Conservation (phyloP, 192 early-diverging fungal genomes). For the Backusella circina region DNA sequence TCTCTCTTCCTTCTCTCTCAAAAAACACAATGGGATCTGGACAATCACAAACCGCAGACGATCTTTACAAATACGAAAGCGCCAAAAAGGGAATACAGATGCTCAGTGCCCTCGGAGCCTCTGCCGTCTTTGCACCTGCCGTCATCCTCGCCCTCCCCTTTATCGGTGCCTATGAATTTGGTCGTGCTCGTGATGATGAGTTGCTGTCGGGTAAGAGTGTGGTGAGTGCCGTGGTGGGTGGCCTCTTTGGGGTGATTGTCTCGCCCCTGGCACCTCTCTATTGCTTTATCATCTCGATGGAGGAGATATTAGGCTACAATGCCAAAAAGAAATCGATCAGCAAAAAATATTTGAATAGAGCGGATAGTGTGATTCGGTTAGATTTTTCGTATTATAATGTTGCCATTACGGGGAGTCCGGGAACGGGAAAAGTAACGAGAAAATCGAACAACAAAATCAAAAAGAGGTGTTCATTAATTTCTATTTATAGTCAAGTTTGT, state of each 20-base stretch:
- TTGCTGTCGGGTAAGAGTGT: not conserved
- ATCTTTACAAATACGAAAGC: constrained; percentile 4
- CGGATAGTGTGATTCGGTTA: constrained; percentile 3
- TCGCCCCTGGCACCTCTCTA: constrained; percentile 22
- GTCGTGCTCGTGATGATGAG: not conserved
- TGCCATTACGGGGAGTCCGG: constrained; percentile 17
- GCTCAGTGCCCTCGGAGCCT: not conserved
- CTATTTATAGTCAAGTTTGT: constrained; percentile 14
- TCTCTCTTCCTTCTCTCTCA: not conserved
- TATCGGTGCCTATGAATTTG: constrained; percentile 17
- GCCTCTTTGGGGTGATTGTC: constrained; percentile 16
- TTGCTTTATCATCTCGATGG: not conserved
- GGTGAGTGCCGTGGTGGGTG: constrained; percentile 7
- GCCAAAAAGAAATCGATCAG: not conserved
- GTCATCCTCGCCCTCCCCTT: constrained; percentile 20
- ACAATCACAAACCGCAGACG: constrained; percentile 15
- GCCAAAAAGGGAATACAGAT: constrained; percentile 12
- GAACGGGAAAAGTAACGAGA: constrained; percentile 20
- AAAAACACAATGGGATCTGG: not conserved
- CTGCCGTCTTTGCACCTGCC: constrained; percentile 5
- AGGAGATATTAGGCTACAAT: not conserved
- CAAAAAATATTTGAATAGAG: not conserved
- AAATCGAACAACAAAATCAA: not conserved
- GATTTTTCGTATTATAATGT: constrained; percentile 23
- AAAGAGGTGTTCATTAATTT: too few species aligned